Percentiles rank a stretch among this genome's conserved stretches.
phyloP scores from a whole-genome alignment of 2,329 filamentous ascomycete genomes.

The Diatrype stigma region DNA sequence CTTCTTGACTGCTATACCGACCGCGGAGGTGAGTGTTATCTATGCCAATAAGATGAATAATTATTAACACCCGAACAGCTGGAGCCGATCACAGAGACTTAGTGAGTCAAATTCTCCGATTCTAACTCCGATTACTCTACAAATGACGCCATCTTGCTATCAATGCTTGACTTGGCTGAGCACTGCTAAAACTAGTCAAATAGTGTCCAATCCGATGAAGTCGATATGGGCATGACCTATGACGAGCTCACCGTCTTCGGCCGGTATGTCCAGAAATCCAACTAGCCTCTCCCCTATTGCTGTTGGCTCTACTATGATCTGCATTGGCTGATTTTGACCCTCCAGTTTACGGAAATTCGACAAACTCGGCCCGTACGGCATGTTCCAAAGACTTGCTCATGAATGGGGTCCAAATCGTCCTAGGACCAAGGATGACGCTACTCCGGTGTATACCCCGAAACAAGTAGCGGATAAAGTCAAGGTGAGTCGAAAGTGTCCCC shows the following conservation, averaged over 20 bases:
- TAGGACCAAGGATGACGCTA: constrained; percentile 21
- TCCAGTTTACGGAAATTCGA: constrained; percentile 38
- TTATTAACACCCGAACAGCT: constrained; percentile 22
- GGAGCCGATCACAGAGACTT: constrained; percentile 61
- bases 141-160: background rate
- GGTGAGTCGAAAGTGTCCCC: background rate
- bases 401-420: constrained; percentile 37
- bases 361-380: constrained; percentile 43
- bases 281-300: constrained; percentile 8
- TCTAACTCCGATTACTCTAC: background rate
- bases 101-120: constrained; percentile 31
- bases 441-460: constrained; percentile 29
- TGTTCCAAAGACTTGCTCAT: constrained; percentile 43
- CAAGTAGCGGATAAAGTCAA: constrained; percentile 44
- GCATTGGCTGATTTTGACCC: background rate
- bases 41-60: background rate
- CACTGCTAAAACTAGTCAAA: background rate
- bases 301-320: constrained; percentile 16
- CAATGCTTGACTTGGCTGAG: background rate
- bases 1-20: constrained; percentile 61
- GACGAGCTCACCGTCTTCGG: constrained; percentile 38
- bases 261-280: background rate
- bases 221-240: constrained; percentile 51
- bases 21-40: constrained; percentile 41
- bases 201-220: constrained; percentile 41